A percentile compares a stretch with the other conserved stretches of the same genome.
These are phyloP conservation scores for Talaromyces verruculosus DNA, from an alignment of 2,329 filamentous ascomycete genomes.

Conservation along the genomic window DNA sequence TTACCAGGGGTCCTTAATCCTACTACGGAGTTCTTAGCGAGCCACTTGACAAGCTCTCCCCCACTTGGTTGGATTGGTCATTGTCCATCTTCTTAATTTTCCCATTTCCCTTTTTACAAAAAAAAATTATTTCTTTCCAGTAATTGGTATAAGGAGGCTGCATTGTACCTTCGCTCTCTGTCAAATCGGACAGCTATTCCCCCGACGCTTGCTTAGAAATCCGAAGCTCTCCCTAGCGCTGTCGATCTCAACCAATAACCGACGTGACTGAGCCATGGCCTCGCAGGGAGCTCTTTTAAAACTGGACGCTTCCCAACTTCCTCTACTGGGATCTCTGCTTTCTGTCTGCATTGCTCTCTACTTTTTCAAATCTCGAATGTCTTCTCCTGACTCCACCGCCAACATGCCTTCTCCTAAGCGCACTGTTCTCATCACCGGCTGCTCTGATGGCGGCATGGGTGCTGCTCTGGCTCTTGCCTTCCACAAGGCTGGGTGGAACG, in stretches of 20 bases:
- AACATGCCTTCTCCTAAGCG: slow-evolving; percentile 14
- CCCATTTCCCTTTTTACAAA: not conserved
- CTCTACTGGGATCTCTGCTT: slow-evolving; percentile 1
- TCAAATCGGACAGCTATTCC: not conserved
- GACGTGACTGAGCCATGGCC: not conserved
- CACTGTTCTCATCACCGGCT: slow-evolving; percentile 20
- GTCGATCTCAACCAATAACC: not conserved
- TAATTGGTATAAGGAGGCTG: not conserved
- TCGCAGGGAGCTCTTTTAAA: slow-evolving; percentile 5
- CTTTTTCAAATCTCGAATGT: not conserved
- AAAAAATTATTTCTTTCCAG: not conserved
- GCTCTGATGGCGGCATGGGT: slow-evolving; percentile 19
- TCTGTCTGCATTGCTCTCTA: slow-evolving; percentile 3
- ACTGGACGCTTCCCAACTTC: not conserved
- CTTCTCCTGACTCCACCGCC: not conserved
- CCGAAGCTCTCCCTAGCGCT: not conserved
- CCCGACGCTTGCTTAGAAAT: slow-evolving; percentile 8
- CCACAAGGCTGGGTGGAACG: slow-evolving; percentile 12
- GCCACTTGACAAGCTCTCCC: not conserved
- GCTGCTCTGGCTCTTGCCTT: slow-evolving; percentile 18
- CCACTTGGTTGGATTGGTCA: not conserved
- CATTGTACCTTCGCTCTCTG: not conserved
- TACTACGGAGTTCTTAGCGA: not conserved
- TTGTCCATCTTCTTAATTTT: not conserved
- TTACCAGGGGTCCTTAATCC: not conserved